These are phyloP conservation scores for Ganoderma lucidum DNA, from an alignment of 1,284 basidiomycete species.

Conservation along the genomic window DNA sequence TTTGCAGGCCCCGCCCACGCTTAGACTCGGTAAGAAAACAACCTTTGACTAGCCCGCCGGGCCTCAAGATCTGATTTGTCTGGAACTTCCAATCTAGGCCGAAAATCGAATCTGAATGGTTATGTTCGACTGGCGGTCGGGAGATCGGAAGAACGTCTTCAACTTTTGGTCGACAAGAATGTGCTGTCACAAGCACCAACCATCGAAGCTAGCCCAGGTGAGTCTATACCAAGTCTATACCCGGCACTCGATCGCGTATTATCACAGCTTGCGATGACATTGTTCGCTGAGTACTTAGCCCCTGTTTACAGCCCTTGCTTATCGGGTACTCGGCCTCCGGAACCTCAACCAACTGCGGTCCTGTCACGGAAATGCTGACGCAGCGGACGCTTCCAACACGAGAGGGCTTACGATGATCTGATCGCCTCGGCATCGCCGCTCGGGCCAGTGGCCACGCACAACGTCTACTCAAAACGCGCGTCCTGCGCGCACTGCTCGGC, in stretches of 20 bases:
- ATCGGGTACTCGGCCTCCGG: background rate
- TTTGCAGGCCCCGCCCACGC: background rate
- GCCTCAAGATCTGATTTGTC: background rate
- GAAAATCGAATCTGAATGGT: background rate
- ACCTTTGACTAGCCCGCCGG: background rate
- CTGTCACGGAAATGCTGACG: constrained; percentile 6
- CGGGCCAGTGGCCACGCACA: background rate
- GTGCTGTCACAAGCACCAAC: background rate
- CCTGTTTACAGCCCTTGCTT: background rate
- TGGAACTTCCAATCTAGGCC: background rate
- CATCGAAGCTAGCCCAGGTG: background rate
- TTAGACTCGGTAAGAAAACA: background rate
- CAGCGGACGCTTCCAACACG: background rate
- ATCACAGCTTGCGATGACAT: constrained; percentile 1
- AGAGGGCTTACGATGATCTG: constrained; percentile 13
- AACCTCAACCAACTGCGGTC: background rate
- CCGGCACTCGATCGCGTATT: background rate
- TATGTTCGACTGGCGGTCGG: background rate
- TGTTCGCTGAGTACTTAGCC: background rate
- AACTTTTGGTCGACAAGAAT: background rate
- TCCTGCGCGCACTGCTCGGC: background rate
- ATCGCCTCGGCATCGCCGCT: constrained; percentile 16
- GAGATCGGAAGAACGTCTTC: background rate
- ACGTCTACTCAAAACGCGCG: background rate
- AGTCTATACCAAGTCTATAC: background rate